Base-by-base conservation (phyloP, 2,329 filamentous ascomycete species). In the Pseudocercospora eumusae region DNA sequence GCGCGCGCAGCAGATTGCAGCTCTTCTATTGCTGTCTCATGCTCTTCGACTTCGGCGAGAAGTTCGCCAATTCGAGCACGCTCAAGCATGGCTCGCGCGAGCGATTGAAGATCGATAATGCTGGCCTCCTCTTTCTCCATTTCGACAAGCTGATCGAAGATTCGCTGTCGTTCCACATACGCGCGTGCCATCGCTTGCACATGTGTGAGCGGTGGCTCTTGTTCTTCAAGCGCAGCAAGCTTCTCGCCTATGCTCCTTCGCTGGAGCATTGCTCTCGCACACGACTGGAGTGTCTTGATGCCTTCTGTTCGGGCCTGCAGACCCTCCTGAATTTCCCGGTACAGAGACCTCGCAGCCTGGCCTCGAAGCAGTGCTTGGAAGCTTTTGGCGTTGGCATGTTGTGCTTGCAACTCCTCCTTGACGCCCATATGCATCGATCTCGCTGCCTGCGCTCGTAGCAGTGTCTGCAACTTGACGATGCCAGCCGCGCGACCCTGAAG, bases 1-100 rank as follows among this genome's bases (percentile, higher is more conserved):
- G 87, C 93, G 69, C 88, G 86, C 7, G 89, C 85, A 5, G 86
- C 82, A 4, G 92, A 83, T 75, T 98, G 93, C 23, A 96, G 77
- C 28, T 88, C 89, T 8, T 86, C 79, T 63, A 97, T 83, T 0
- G 82, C 81, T n/a, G 89, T 88, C 71, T 98, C 93, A 65, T 96
- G 87, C 57, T 88, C 88, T 62, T 96, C 91, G 1, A 98, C 83
- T 67, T 93, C 87, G 21, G 83, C 84, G 42, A 99, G 82, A 1
- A 92, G 80, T 49, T 86, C 84, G 18, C 90, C 92, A 55, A 98
- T 83, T 25, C 88, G 83, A 53, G 86, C 84, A 52, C 95, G 87
- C 44, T 90, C 80, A 66, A 96, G 82, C 83, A 96, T 90, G 0
- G 91, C 93, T 62, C 93, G 86, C 31, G 87, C 83, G 7, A 93